Evolutionary conservation across 2,329 filamentous ascomycete genomes (phyloP).

Genomic region (Fusarium penzigii): DNA sequence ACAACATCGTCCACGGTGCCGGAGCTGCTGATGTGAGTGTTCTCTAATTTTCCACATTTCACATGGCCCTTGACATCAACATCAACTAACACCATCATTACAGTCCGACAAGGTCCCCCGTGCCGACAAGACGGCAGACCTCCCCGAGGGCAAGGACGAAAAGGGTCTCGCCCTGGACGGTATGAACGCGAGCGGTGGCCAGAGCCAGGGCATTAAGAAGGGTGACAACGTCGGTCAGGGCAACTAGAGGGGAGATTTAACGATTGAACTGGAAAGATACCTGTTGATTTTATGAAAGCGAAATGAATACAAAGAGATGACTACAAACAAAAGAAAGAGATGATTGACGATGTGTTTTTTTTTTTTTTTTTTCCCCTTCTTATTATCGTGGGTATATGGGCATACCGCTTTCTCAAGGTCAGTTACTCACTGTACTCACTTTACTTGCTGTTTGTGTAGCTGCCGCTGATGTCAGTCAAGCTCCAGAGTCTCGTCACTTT

Average conservation of each 20-base stretch:
- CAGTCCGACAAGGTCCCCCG: constrained; percentile 42
- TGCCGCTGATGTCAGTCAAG: background rate
- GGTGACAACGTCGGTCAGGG: constrained; percentile 46
- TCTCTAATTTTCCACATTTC: too few species aligned
- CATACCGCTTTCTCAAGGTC: background rate
- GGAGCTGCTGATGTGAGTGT: constrained; percentile 39
- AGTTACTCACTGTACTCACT: background rate
- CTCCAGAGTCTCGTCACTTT: background rate
- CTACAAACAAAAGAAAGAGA: background rate
- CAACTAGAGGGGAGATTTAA: constrained; percentile 6
- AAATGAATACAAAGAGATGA: constrained; percentile 20
- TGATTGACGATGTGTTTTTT: too few species aligned
- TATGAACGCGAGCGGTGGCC: constrained; percentile 44
- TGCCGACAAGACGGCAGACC: constrained; percentile 50
- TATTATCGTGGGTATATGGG: too few species aligned
- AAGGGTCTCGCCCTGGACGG: constrained; percentile 44
- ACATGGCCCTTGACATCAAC: background rate
- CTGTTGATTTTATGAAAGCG: constrained; percentile 5
- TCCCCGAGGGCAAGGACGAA: constrained; percentile 46
- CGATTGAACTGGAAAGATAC: constrained; percentile 13
- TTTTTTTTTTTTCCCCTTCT: background rate
- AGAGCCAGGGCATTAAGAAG: constrained; percentile 43
- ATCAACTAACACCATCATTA: background rate
- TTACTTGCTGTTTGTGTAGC: background rate
- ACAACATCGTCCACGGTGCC: constrained; percentile 48